Conservation (phyloP, 2,329 filamentous ascomycete genomes). For the Camillea tinctor region DNA sequence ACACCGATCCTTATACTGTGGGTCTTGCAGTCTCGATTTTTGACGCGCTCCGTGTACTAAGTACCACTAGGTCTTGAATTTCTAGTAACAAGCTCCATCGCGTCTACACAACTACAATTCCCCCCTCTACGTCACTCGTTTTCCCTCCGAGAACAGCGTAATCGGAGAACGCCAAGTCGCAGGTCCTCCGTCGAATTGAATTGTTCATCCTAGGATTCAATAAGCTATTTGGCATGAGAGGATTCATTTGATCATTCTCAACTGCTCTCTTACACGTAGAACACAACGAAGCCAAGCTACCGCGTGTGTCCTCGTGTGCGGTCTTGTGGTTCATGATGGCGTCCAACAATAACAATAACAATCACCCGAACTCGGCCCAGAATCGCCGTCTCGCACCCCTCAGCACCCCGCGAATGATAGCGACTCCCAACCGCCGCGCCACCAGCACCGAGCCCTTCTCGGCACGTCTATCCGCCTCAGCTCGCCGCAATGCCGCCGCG, state of each 20-base stretch:
- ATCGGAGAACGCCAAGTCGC: background rate
- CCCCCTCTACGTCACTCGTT: background rate
- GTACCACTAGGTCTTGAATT: no score
- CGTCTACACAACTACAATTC: background rate
- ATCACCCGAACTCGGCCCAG: constrained; percentile 6
- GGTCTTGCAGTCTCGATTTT: background rate
- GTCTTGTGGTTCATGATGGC: constrained; percentile 10
- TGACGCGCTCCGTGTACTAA: background rate
- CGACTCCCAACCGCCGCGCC: constrained; percentile 35
- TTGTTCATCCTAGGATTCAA: background rate
- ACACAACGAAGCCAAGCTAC: background rate
- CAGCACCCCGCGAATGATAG: constrained; percentile 25
- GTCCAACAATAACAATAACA: constrained; percentile 18
- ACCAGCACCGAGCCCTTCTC: constrained; percentile 40
- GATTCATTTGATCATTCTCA: background rate
- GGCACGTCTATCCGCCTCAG: constrained; percentile 47
- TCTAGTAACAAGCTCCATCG: no score
- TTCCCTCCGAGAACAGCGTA: background rate
- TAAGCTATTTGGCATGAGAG: background rate
- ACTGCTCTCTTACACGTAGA: background rate
- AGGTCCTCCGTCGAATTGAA: background rate
- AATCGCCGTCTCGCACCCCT: constrained; percentile 21
- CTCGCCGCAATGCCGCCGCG: constrained; percentile 40
- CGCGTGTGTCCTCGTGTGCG: background rate
- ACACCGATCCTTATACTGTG: background rate